phyloP scores from a whole-genome alignment of 495 filamentous ascomycete species.

The Viridothelium virens region DNA sequence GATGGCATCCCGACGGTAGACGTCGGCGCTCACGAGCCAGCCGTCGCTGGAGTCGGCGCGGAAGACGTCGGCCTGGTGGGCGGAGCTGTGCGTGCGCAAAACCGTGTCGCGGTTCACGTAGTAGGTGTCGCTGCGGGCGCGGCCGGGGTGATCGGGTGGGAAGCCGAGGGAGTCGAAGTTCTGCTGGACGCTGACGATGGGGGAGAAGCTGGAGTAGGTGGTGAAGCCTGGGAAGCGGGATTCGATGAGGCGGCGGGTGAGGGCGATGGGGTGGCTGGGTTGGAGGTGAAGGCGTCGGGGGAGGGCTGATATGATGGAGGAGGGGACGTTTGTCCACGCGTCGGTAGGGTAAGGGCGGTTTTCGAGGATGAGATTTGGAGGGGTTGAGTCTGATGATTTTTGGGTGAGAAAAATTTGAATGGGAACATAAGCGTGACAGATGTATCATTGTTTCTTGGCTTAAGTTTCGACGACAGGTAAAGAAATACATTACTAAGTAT shows the following conservation, averaged over 20 bases:
- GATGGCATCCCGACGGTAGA: constrained; percentile 91
- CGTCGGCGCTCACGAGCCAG: constrained; percentile 88
- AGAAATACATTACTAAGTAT: not conserved
- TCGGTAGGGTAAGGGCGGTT: constrained; percentile 59
- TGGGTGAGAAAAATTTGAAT: not conserved
- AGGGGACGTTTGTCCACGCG: constrained; percentile 76
- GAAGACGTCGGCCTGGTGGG: constrained; percentile 87
- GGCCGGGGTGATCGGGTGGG: constrained; percentile 79
- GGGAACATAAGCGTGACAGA: not conserved
- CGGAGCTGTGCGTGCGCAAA: constrained; percentile 85
- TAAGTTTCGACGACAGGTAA: not conserved
- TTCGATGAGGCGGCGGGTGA: constrained; percentile 88
- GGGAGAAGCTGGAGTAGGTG: constrained; percentile 67
- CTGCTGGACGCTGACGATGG: constrained; percentile 75
- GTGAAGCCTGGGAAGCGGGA: constrained; percentile 74
- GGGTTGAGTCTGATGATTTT: constrained; percentile 19
- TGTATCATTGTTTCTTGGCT: not conserved
- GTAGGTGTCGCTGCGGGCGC: constrained; percentile 85
- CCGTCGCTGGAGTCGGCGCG: constrained; percentile 59
- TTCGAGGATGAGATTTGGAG: constrained; percentile 45
- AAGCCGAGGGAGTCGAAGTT: constrained; percentile 98
- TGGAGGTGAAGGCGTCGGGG: constrained; percentile 73
- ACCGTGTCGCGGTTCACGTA: constrained; percentile 82
- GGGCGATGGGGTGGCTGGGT: constrained; percentile 78
- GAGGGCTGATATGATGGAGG: constrained; percentile 63